Percentiles rank a stretch among this genome's conserved stretches.
phyloP scores from a whole-genome alignment of 768 basidiomycete species.

The Leccinum fibrillosum region DNA sequence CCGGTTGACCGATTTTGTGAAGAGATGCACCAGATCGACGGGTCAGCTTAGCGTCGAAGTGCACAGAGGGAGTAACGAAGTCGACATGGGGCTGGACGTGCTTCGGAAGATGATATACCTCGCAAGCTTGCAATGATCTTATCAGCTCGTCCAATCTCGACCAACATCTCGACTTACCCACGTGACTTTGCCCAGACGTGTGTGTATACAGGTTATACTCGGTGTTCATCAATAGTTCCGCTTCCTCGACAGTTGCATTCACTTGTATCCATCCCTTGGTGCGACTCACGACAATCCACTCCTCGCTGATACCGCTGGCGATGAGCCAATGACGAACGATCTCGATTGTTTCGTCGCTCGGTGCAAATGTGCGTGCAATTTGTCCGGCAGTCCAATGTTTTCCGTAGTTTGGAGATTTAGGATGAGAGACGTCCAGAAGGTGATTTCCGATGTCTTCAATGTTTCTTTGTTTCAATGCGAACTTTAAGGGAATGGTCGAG shows the following conservation, averaged over 20 bases:
- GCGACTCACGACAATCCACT: conserved; percentile 15
- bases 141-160: neutral
- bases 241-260: conserved; percentile 29
- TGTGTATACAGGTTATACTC: conserved; percentile 33
- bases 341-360: conserved; percentile 20
- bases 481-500: conserved; percentile 25
- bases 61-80: conserved; percentile 34
- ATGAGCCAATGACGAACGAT: conserved; percentile 29
- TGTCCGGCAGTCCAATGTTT: conserved; percentile 31
- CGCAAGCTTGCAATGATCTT: conserved; percentile 22
- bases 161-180: conserved; percentile 16
- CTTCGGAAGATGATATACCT: conserved; percentile 31
- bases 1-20: conserved; percentile 16
- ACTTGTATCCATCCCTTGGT: conserved; percentile 28
- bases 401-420: conserved; percentile 34
- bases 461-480: conserved; percentile 33
- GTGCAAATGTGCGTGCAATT: conserved; percentile 26
- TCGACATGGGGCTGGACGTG: conserved; percentile 33
- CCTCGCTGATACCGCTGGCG: conserved; percentile 20
- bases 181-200: conserved; percentile 22
- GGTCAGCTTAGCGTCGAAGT: conserved; percentile 28
- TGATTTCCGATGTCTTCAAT: conserved; percentile 22
- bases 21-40: conserved; percentile 12
- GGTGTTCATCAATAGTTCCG: conserved; percentile 31
- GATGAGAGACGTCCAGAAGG: conserved; percentile 29